Conservation (phyloP, 306 rosid species). For the Quercus bicolor region DNA sequence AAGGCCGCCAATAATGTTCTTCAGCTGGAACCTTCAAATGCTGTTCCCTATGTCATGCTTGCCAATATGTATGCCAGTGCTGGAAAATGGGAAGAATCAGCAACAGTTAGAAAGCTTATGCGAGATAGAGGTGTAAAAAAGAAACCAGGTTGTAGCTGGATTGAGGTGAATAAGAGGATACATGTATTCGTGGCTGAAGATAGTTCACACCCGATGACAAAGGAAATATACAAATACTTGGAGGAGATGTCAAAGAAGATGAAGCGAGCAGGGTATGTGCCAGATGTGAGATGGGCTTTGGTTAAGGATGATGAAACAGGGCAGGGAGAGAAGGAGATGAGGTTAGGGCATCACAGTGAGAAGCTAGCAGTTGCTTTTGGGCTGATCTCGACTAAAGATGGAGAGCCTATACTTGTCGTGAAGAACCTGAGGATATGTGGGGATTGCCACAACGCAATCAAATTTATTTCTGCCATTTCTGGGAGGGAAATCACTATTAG, state of each 20-base stretch:
- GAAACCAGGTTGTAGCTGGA: conserved; percentile 89
- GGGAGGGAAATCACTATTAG: conserved; percentile 77
- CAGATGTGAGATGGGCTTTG: conserved; percentile 60
- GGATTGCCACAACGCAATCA: conserved; percentile 83
- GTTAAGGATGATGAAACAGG: conserved; percentile 49
- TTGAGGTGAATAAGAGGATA: conserved; percentile 57
- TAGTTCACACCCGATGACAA: conserved; percentile 69
- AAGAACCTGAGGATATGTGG: conserved; percentile 82
- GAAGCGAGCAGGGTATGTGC: conserved; percentile 61
- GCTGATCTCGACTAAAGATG: conserved; percentile 54
- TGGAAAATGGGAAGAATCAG: conserved; percentile 68
- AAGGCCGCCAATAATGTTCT: conserved; percentile 63
- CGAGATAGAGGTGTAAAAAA: conserved; percentile 72
- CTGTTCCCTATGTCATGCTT: conserved; percentile 63
- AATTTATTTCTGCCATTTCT: conserved; percentile 53
- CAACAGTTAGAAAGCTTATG: conserved; percentile 56
- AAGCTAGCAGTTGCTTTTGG: conserved; percentile 78
- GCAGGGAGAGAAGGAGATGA: conserved; percentile 63
- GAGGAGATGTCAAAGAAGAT: conserved; percentile 54
- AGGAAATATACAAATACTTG: conserved; percentile 60
- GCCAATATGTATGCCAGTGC: conserved; percentile 63
- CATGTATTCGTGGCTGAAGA: conserved; percentile 76
- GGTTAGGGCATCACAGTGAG: conserved; percentile 64
- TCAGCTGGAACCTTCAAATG: conserved; percentile 60
- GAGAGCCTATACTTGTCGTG: conserved; percentile 66